phyloP scores from a whole-genome alignment of 2,329 filamentous ascomycete genomes.

The Beauveria bassiana region DNA sequence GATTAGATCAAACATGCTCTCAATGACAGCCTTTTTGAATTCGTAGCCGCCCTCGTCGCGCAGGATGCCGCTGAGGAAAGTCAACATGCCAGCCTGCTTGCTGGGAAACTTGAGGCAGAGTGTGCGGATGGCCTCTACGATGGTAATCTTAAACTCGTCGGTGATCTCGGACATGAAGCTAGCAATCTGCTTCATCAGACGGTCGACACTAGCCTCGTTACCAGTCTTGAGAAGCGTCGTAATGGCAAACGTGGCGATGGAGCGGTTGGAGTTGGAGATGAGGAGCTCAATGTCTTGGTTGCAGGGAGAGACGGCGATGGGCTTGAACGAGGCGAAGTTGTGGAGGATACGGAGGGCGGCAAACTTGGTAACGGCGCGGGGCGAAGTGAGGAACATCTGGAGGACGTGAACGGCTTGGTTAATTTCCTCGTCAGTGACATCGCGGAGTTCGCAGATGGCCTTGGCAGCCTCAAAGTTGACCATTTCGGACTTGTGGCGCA shows the following conservation, averaged over 20 bases:
- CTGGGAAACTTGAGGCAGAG: constrained; percentile 95
- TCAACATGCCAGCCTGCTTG: constrained; percentile 96
- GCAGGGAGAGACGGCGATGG: constrained; percentile 81
- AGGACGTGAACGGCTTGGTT: constrained; percentile 89
- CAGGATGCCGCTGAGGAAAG: constrained; percentile 93
- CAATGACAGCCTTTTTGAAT: constrained; percentile 94
- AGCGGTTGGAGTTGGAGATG: constrained; percentile 94
- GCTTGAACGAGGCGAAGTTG: constrained; percentile 94
- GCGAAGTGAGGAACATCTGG: constrained; percentile 93
- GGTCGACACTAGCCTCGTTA: constrained; percentile 93
- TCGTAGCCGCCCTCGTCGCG: constrained; percentile 96
- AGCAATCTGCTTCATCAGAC: constrained; percentile 97
- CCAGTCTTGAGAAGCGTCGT: constrained; percentile 97
- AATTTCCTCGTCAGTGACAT: constrained; percentile 87
- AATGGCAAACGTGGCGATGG: constrained; percentile 96
- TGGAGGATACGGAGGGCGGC: constrained; percentile 93
- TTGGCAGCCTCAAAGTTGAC: constrained; percentile 99
- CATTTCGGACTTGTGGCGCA: constrained; percentile 98
- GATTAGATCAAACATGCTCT: constrained; percentile 99
- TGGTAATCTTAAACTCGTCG: constrained; percentile 99
- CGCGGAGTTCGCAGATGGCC: constrained; percentile 90
- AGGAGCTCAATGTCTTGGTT: constrained; percentile 96
- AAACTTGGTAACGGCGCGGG: constrained; percentile 93
- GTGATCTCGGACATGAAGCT: constrained; percentile 99
- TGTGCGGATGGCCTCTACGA: constrained; percentile 95